Percentiles rank a stretch among this genome's conserved stretches.
These are phyloP conservation scores for Calocera viscosa DNA, from an alignment of 768 basidiomycete species.

Conservation along the genomic window DNA sequence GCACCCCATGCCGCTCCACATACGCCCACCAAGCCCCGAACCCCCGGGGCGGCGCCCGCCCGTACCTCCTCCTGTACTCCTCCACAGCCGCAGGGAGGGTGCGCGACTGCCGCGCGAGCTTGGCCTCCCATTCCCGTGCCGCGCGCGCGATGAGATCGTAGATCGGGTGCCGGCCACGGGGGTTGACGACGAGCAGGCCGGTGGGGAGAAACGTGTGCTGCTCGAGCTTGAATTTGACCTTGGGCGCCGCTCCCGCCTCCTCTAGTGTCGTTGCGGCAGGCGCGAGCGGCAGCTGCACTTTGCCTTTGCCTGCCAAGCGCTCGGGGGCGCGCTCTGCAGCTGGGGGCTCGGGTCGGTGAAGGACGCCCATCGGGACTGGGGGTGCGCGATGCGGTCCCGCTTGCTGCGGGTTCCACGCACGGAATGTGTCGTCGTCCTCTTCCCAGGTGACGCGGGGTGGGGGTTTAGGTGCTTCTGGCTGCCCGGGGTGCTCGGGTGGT, in stretches of 20 bases:
- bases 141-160: slow-evolving; percentile 32
- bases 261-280: background rate
- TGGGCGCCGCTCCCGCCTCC: background rate
- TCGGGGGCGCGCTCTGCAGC: background rate
- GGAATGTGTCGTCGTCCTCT: background rate
- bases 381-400: background rate
- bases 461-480: background rate
- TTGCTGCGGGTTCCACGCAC: background rate
- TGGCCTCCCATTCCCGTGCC: slow-evolving; percentile 31
- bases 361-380: background rate
- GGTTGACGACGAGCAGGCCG: slow-evolving; percentile 31
- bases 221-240: background rate
- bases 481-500: background rate
- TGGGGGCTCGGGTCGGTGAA: background rate
- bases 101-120: slow-evolving; percentile 27
- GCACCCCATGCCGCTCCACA: slow-evolving; percentile 34
- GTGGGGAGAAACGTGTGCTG: slow-evolving; percentile 22
- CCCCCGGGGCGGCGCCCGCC: slow-evolving; percentile 31
- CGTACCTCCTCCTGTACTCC: slow-evolving; percentile 31
- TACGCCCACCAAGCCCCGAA: slow-evolving; percentile 42
- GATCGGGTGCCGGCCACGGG: slow-evolving; percentile 34
- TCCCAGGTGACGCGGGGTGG: background rate
- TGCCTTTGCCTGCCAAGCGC: background rate
- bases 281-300: background rate
- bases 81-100: slow-evolving; percentile 29